These are phyloP conservation scores for Candida tunisiensis DNA, from an alignment of 1,139 yeast genomes.

Conservation along the genomic window DNA sequence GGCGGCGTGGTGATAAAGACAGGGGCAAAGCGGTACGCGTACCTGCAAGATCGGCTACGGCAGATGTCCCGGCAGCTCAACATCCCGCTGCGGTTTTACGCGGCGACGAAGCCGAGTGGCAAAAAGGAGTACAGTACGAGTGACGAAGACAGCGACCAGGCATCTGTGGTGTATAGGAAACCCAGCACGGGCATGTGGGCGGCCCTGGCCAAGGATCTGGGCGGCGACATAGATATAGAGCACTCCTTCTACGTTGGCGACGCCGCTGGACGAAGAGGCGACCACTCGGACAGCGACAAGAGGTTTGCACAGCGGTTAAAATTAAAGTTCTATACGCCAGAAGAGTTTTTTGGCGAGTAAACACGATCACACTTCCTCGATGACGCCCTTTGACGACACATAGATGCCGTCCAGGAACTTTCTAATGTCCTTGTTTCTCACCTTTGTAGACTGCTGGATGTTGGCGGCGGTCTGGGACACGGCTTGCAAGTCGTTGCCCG, in stretches of 20 bases:
- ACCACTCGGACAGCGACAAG: slow-evolving; percentile 65
- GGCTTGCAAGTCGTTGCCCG: slow-evolving; percentile 95
- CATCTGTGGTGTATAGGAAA: slow-evolving; percentile 41
- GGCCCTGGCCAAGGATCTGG: slow-evolving; percentile 24
- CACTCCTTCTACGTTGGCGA: slow-evolving; percentile 75
- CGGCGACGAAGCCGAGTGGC: slow-evolving; percentile 20
- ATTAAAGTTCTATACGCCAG: slow-evolving; percentile 50
- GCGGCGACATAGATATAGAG: slow-evolving; percentile 20
- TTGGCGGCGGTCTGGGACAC: slow-evolving; percentile 99
- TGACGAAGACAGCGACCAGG: too few species aligned
- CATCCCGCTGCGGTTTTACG: slow-evolving; percentile 37
- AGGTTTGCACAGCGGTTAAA: slow-evolving; percentile 44
- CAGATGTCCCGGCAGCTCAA: slow-evolving; percentile 18
- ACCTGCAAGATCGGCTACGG: slow-evolving; percentile 29
- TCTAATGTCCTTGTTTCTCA: slow-evolving; percentile 99
- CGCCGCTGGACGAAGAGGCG: slow-evolving; percentile 74
- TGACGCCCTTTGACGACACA: slow-evolving; percentile 90
- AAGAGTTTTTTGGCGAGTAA: slow-evolving; percentile 26
- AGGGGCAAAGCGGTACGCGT: slow-evolving; percentile 34
- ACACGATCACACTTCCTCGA: slow-evolving; percentile 23
- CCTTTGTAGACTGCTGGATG: slow-evolving; percentile 96
- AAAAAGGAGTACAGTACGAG: slow-evolving; percentile 19
- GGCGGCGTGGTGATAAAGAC: slow-evolving; percentile 37
- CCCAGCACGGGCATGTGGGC: slow-evolving; percentile 66
- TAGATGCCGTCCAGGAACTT: slow-evolving; percentile 99